These are phyloP conservation scores for Leucocoprinus sp. DNA, from an alignment of 768 basidiomycete genomes.

Conservation along the genomic window DNA sequence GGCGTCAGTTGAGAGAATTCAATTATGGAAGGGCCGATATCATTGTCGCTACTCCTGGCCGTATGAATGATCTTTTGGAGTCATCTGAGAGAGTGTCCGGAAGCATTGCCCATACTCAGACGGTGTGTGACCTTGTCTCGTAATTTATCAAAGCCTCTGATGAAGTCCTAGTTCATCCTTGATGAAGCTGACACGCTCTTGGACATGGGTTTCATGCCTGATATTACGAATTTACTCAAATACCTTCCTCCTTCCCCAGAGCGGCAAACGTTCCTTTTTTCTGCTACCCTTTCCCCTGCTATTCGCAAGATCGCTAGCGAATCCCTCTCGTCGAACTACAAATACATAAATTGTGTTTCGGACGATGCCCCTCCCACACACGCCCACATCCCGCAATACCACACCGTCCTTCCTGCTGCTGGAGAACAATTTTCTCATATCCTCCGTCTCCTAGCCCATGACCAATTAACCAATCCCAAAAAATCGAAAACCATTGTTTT, in stretches of 20 bases:
- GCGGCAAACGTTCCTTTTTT: slow-evolving; percentile 90
- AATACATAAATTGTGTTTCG: slow-evolving; percentile 66
- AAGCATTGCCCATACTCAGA: slow-evolving; percentile 44
- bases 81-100: slow-evolving; percentile 47
- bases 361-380: slow-evolving; percentile 57
- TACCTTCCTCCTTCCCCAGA: slow-evolving; percentile 52
- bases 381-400: slow-evolving; percentile 72
- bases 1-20: slow-evolving; percentile 63
- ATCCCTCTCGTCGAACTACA: slow-evolving; percentile 51
- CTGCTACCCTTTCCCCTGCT: slow-evolving; percentile 70
- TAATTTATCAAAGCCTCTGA: neutral
- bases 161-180: slow-evolving; percentile 56
- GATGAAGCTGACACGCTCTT: slow-evolving; percentile 91
- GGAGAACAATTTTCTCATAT: slow-evolving; percentile 72
- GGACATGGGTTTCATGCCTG: slow-evolving; percentile 87
- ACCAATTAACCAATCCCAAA: slow-evolving; percentile 66
- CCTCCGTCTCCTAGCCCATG: slow-evolving; percentile 74
- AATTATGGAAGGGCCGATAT: slow-evolving; percentile 60
- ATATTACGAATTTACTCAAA: slow-evolving; percentile 64
- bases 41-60: slow-evolving; percentile 86
- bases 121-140: slow-evolving; percentile 35
- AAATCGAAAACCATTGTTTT: slow-evolving; percentile 77
- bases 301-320: slow-evolving; percentile 65
- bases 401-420: slow-evolving; percentile 62
- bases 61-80: slow-evolving; percentile 65